A percentile compares a stretch with the other conserved stretches of the same genome.
Conservation (phyloP, 306 rosid species). For the Malus domestica region ASM211411v1 NC_041803.1:3721501-3722000, state of each 20-base stretch:
- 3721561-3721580: background rate
- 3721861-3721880: background rate
- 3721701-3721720: conserved; percentile 8
- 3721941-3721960: background rate
- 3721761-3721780: background rate
- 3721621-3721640: background rate
- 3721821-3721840: background rate
- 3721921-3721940: background rate
- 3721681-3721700: background rate
- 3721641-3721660: background rate
- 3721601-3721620: background rate
- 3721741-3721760: background rate
- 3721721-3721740: background rate
- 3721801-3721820: background rate
- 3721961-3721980: background rate
- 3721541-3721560: background rate
- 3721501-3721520: background rate
- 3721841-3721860: background rate
- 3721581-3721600: background rate
- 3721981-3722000: background rate
- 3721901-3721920: background rate
- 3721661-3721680: background rate
- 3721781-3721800: background rate
- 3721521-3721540: background rate
- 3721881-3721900: background rate